Evolutionary conservation across 495 filamentous ascomycete species (phyloP), one percentile per base, ranked within the genome.

Genomic region (Daldinia decipiens): DNA sequence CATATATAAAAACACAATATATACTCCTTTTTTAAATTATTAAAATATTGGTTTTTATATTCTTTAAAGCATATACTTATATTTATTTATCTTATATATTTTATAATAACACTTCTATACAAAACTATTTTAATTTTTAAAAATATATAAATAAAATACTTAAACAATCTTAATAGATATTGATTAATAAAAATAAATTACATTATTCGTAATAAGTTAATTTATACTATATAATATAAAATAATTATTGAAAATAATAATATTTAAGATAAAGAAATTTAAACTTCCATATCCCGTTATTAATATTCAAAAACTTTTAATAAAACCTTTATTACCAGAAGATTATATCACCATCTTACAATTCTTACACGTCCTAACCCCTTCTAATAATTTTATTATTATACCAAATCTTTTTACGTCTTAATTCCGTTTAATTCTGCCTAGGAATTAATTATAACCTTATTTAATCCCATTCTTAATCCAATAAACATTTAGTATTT

Each of bases 1-100:
- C n/a, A n/a, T 1, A 93, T 97, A 88, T 97, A 93, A 93, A 84
- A 89, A 15, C 89, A 94, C 74, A 92, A 89, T 0, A 94, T 97
- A 24, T 89, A 94, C 62, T 87, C 86, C 2, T 93, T 93, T 70
- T 79, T 97, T 2, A 92, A 95, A 60, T 73, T 95, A 3, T 75
- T 97, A 5, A 85, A 91, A 6, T 85, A 89, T 67, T 84, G 89
- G 6, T 78, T 94, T 5, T 92, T 92, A 1, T 82, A 82, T 4
- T 90, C 88, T 21, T 76, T 91, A 29, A 92, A 94, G 56, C 87
- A 92, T 71, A 94, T 95, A 92, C 82, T 94, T 0, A 84, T 89
- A 0, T 95, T 93, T 72, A 91, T 96, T 45, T 91, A 93, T 64
- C 75, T 93, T 26, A 90, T 92, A 0, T 94, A 95, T 72, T 89